Evolutionary conservation across 768 basidiomycete genomes (phyloP), one percentile per base, ranked within the genome.

Genomic region (Pleurotus tuber-regium): DNA sequence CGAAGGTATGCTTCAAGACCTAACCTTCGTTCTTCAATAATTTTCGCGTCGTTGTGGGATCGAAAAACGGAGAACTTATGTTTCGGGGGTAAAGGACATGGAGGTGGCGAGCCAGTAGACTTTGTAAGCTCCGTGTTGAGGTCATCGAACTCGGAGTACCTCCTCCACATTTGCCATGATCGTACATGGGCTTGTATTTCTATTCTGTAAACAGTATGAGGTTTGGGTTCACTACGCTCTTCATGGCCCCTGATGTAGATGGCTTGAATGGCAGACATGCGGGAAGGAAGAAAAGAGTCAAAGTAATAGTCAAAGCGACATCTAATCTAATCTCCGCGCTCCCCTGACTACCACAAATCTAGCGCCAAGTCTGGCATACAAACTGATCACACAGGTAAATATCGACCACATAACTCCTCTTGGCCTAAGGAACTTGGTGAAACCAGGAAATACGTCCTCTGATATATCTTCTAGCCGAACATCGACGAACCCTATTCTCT

Each of bases 91-190:
- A 98, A 80, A n/a, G 75, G 54, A 14, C 69, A 77, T 10, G 95
- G 94, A 9, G 94, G 92, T 16, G 86, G 70, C n/a, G 83, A 78
- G 12, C 86, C 86, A n/a, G 81, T 80, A n/a, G 85, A 80, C 63
- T 87, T 86, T 23, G 79, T 78, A 60, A 97, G 82, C 61, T 94
- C 88, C 6, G 80, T 78, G 66, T 95, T 81, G 5, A 98, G 83
- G 60, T 91, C 85, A 63, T 80, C 84, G 70, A 98, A 98, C 70
- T 97, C 93, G 36, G 92, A 94, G 72, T 98, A 98, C 43, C 96
- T 88, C 52, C 88, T 77, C 84, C 89, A 90, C 78, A 97, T 89
- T 52, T 87, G 83, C 94, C 95, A 98, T 64, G 91, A 87, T 54
- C 90, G 86, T 24, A 93, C 89, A 50, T 91, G 84, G 4, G 92